Base-by-base conservation (phyloP, 139 green algal genomes). In the Chlamydomonas incerta region DNA sequence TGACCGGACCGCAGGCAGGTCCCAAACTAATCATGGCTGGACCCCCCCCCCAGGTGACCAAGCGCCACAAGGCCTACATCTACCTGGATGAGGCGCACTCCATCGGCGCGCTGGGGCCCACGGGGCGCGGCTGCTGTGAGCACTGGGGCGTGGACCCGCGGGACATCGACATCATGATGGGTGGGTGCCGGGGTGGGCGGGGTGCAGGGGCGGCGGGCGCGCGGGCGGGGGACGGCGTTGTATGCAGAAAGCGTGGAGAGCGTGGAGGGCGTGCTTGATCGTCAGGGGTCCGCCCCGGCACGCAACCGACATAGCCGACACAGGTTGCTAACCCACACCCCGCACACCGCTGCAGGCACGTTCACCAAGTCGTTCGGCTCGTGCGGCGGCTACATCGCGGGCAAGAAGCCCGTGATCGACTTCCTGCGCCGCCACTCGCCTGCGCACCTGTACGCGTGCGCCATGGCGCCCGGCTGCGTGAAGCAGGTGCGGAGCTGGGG, bases 1-100 rank as follows among this genome's bases (percentile, higher is more conserved):
- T n/a, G n/a, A n/a, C n/a, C n/a, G n/a, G n/a, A n/a, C n/a, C n/a
- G n/a, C n/a, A n/a, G n/a, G n/a, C n/a, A n/a, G n/a, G n/a, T n/a
- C n/a, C n/a, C n/a, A n/a, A n/a, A n/a, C n/a, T n/a, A n/a, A n/a
- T n/a, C n/a, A n/a, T n/a, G n/a, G n/a, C n/a, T n/a, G n/a, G n/a
- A n/a, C n/a, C 67, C 13, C 67, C 28, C n/a, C 33, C 33, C 68
- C 74, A 82, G 55, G 55, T 83, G 14, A n/a, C 65, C 79, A 85
- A 85, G 79, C 41, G 41, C 46, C 55, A 79, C 52, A 71, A 92
- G 90, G 96, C 95, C 1, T 99, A 99, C 90, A 75, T 99, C 26
- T 99, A 97, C 90, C 89, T 99, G n/a, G 98, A 99, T 74, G 98
- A 99, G 92, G 98, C 98, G n/a, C 98, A 99, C 93, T 96, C 88